Conservation (phyloP, 169 alveolate species). For the Cryptosporidium sp. region DNA sequence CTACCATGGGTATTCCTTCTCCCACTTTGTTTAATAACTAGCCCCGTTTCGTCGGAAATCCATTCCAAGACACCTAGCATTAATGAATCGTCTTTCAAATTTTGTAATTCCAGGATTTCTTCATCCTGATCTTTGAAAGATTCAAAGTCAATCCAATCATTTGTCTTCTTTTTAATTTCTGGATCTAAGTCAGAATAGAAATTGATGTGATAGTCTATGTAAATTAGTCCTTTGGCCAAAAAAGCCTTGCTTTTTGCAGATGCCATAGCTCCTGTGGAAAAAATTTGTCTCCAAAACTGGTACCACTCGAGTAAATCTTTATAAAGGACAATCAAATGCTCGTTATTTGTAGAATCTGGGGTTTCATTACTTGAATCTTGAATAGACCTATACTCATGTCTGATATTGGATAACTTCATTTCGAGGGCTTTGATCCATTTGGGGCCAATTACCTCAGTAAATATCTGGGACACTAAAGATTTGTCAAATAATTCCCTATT, state of each 20-base stretch:
- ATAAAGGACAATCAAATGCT: background rate
- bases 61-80: conserved; percentile 14
- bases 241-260: conserved; percentile 44
- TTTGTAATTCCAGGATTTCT: background rate
- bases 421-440: conserved; percentile 37
- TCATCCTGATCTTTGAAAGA: background rate
- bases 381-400: background rate
- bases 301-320: conserved; percentile 56
- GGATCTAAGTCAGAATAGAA: conserved; percentile 18
- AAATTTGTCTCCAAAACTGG: conserved; percentile 23
- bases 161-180: background rate
- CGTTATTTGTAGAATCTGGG: background rate
- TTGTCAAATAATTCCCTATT: conserved; percentile 6
- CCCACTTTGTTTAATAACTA: conserved; percentile 12
- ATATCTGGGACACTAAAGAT: conserved; percentile 32
- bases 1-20: conserved; percentile 19
- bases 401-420: background rate
- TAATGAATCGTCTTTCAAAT: conserved; percentile 13
- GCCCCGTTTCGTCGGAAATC: conserved; percentile 42
- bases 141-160: conserved; percentile 33
- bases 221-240: conserved; percentile 28
- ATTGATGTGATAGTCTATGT: conserved; percentile 57
- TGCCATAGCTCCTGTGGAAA: conserved; percentile 12
- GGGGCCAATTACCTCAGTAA: conserved; percentile 36
- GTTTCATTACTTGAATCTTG: background rate